Evolutionary conservation across 164 flowering plant species (phyloP), one percentile per base, ranked within the genome.

Genomic region (Vitis rotundifolia): DNA sequence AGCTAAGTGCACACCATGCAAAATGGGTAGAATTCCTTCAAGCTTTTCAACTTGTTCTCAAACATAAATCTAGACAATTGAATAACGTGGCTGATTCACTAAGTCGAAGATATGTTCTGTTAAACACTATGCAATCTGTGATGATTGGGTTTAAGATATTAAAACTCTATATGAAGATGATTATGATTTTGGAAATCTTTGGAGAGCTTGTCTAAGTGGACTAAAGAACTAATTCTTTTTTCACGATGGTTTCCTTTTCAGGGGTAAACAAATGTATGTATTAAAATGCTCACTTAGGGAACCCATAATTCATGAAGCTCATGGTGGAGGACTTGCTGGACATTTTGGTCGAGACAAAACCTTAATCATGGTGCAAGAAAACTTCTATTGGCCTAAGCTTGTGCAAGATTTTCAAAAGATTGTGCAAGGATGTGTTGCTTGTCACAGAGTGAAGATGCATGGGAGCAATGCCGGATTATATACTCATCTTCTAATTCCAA

Each of bases 61-160:
- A 49, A 49, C 69, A 72, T 11, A 60, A 61, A 4, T 3, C 66
- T 5, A 71, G 71, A 0, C 53, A 11, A 2, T 3, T n/a, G 1
- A 78, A 68, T 28, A 5, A 11, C 1, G 69, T 70, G 11, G 77
- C 70, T 4, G 74, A 73, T 73, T 77, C 77, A 3, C 49, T 76
- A 1, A 61, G 63, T 22, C 48, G 69, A 2, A n/a, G 57, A 0
- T 5, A 0, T 28, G 1, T 22, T 4, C 4, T 71, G 0, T 19
- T 71, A 1, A 11, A 51, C 1, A 14, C 22, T 3, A 11, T 65
- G 37, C 0, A 10, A 12, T 4, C 1, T 16, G 6, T 47, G 18
- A 16, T 73, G 1, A 11, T 49, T 1, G 71, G 67, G 2, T 73
- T 73, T 19, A 29, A 61, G 8, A 0, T 0, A 1, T 61, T 14